These are phyloP conservation scores for Fraxinus ornus DNA, from an alignment of 305 asterid genomes.

Conservation along the genomic window DNA sequence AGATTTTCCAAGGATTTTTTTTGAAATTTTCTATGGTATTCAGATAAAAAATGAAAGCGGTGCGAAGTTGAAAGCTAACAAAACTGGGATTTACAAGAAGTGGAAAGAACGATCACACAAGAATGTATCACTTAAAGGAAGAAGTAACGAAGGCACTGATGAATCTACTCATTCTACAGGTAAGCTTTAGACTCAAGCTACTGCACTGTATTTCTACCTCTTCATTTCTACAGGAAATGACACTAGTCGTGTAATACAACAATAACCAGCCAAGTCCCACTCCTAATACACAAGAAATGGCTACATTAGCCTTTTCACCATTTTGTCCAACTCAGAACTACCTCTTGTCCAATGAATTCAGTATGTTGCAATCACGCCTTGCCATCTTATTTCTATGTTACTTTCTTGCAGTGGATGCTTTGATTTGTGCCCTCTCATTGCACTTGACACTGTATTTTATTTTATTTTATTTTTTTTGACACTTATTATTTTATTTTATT, in stretches of 20 bases:
- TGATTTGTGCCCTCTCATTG: background rate
- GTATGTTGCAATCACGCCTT: background rate
- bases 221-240: background rate
- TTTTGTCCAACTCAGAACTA: background rate
- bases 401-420: background rate
- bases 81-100: conserved; percentile 75
- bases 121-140: conserved; percentile 56
- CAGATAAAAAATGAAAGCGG: conserved; percentile 95
- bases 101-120: conserved; percentile 76
- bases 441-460: background rate
- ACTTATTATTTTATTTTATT: background rate
- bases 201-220: background rate
- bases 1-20: conserved; percentile 13
- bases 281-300: background rate
- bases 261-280: background rate
- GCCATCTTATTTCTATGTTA: background rate
- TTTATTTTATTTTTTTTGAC: background rate
- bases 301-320: background rate
- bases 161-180: conserved; percentile 62
- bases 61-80: conserved; percentile 57
- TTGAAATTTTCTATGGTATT: conserved; percentile 21
- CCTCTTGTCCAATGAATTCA: background rate
- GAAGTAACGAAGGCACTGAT: conserved; percentile 40
- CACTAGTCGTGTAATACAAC: background rate
- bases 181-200: conserved; percentile 21